A percentile compares a stretch with the other conserved stretches of the same genome.
These are phyloP conservation scores for Trichoderma harzianum DNA, from an alignment of 2,329 filamentous ascomycete species.

Conservation along the genomic window DNA sequence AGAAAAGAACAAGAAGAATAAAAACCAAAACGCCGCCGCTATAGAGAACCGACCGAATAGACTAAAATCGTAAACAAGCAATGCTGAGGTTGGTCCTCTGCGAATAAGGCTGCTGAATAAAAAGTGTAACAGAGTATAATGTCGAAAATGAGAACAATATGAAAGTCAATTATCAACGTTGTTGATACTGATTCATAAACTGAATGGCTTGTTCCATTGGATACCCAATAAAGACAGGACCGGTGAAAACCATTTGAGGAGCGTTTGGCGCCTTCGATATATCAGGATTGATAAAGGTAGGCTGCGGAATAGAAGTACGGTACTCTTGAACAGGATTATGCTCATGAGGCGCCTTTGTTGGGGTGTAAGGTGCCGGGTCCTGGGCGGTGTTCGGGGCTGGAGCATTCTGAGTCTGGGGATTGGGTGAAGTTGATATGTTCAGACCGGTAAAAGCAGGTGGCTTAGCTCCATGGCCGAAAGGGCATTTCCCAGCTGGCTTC, in stretches of 20 bases:
- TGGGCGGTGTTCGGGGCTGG: constrained; percentile 13
- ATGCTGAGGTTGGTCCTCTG: neutral
- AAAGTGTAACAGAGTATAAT: neutral
- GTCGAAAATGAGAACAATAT: constrained; percentile 19
- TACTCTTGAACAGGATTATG: constrained; percentile 22
- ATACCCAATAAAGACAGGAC: constrained; percentile 92
- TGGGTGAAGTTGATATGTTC: constrained; percentile 17
- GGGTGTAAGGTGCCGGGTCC: constrained; percentile 23
- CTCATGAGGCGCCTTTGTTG: constrained; percentile 24
- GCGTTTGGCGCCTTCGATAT: constrained; percentile 31
- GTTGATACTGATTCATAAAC: constrained; percentile 62
- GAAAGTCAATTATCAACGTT: constrained; percentile 24
- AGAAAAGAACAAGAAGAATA: neutral
- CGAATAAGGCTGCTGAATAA: constrained; percentile 7
- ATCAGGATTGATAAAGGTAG: constrained; percentile 51
- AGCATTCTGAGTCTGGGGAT: constrained; percentile 18
- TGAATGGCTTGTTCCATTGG: constrained; percentile 76
- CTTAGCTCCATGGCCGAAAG: constrained; percentile 54
- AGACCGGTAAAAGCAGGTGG: constrained; percentile 35
- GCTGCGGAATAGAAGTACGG: constrained; percentile 32
- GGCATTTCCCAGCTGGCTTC: constrained; percentile 49
- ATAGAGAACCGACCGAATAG: neutral
- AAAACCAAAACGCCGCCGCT: constrained; percentile 33
- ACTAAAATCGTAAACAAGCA: neutral
- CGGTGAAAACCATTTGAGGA: constrained; percentile 82